Conservation (phyloP, 164 flowering plant species). For the Platanus orientalis region DNA sequence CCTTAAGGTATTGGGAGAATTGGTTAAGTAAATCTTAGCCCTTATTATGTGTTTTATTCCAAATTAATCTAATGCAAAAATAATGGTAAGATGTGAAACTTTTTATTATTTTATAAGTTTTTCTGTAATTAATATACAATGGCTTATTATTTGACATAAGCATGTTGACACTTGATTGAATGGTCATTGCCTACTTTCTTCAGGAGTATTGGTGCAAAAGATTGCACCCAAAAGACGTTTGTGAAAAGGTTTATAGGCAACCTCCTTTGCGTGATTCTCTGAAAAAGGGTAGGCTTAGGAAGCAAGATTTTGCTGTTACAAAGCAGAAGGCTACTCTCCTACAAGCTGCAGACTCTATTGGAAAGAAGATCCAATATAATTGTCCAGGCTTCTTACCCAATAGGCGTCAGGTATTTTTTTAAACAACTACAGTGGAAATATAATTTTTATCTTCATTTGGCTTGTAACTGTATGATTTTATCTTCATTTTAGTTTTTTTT, state of each 20-base stretch:
- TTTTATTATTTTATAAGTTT: background rate
- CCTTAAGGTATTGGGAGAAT: too few relatives aligned
- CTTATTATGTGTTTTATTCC: too few relatives aligned
- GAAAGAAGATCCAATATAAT: constrained; percentile 82
- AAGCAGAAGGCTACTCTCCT: constrained; percentile 72
- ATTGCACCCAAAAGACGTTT: constrained; percentile 88
- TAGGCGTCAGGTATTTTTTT: constrained; percentile 76
- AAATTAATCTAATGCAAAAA: too few relatives aligned
- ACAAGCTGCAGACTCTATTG: constrained; percentile 76
- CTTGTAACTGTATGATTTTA: background rate
- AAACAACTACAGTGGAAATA: background rate
- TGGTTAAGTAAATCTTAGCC: too few relatives aligned
- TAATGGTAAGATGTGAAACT: too few relatives aligned
- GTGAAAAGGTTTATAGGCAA: constrained; percentile 91
- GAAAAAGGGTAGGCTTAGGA: constrained; percentile 61
- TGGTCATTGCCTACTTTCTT: constrained; percentile 7
- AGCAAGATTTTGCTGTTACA: constrained; percentile 65
- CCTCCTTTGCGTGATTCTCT: constrained; percentile 77
- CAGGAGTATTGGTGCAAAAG: constrained; percentile 99
- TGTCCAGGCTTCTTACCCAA: constrained; percentile 89
- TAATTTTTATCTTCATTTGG: background rate
- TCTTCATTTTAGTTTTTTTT: background rate
- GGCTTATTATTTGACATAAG: background rate
- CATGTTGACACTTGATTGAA: background rate
- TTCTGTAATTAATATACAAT: background rate